These are phyloP conservation scores for Calonectria naviculata DNA, from an alignment of 2,329 filamentous ascomycete species.

Conservation along the genomic window DNA sequence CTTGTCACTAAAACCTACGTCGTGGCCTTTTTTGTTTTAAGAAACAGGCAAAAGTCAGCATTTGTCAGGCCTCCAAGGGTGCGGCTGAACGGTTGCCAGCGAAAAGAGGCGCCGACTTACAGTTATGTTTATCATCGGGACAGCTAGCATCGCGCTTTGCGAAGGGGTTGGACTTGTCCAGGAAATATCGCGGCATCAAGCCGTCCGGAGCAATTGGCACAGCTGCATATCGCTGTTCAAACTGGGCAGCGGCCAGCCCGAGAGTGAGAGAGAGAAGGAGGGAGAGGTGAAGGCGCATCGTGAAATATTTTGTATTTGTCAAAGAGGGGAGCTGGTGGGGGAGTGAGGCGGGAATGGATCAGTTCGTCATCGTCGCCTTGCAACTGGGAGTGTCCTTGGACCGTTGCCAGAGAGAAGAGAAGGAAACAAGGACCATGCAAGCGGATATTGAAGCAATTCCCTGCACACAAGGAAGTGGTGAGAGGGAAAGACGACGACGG, in stretches of 20 bases:
- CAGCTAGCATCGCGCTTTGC: conserved; percentile 43
- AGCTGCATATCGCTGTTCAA: conserved; percentile 33
- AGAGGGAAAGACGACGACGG: neutral
- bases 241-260: conserved; percentile 28
- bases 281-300: conserved; percentile 30
- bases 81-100: neutral
- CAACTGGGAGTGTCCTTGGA: neutral
- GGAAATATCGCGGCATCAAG: conserved; percentile 44
- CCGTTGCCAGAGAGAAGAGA: neutral
- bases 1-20: conserved; percentile 48
- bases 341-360: neutral
- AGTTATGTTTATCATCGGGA: conserved; percentile 42
- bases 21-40: conserved; percentile 51
- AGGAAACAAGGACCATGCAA: neutral
- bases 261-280: conserved; percentile 14
- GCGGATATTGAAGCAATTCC: neutral
- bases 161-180: conserved; percentile 42
- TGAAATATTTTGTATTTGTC: conserved; percentile 11
- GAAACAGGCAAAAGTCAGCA: neutral
- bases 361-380: conserved; percentile 12
- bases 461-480: neutral
- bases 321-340: neutral
- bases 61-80: neutral
- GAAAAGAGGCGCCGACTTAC: conserved; percentile 36
- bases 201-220: conserved; percentile 37